These are phyloP conservation scores for Vitis amurensis DNA, from an alignment of 164 flowering plant species.

Conservation along the genomic window DNA sequence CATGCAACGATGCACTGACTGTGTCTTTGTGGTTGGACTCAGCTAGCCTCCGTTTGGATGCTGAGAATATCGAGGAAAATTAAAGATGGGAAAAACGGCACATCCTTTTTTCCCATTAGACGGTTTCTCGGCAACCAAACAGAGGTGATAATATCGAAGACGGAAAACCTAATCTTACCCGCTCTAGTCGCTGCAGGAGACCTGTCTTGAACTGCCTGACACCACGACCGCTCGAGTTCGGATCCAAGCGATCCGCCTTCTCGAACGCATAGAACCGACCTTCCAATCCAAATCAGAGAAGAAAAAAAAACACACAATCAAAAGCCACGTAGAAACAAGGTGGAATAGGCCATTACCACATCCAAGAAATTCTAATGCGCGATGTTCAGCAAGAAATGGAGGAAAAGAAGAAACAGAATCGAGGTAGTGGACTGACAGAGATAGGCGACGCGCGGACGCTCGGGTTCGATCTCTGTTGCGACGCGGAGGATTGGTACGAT, in stretches of 20 bases:
- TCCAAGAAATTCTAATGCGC: background rate
- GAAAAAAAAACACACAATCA: background rate
- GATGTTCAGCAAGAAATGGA: background rate
- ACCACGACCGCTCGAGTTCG: slow-evolving; percentile 87
- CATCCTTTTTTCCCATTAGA: no score
- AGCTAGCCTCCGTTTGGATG: no score
- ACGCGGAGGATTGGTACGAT: slow-evolving; percentile 89
- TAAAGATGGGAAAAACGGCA: no score
- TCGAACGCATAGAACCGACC: slow-evolving; percentile 98
- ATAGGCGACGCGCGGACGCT: slow-evolving; percentile 91
- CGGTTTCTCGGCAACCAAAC: no score
- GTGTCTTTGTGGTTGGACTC: no score
- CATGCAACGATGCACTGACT: no score
- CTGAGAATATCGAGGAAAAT: no score
- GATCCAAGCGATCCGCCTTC: slow-evolving; percentile 91
- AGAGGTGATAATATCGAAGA: no score
- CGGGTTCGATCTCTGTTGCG: slow-evolving; percentile 79
- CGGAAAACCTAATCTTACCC: slow-evolving; percentile 41
- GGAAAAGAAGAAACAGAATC: background rate
- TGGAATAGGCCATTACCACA: no score
- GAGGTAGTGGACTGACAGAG: slow-evolving; percentile 56
- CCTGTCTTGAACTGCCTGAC: slow-evolving; percentile 92
- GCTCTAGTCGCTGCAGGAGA: slow-evolving; percentile 76
- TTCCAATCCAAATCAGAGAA: slow-evolving; percentile 18
- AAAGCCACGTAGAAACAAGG: background rate